These are phyloP conservation scores for Hyphopichia homilentoma DNA, from an alignment of 805 yeast genomes.

Conservation along the genomic window DNA sequence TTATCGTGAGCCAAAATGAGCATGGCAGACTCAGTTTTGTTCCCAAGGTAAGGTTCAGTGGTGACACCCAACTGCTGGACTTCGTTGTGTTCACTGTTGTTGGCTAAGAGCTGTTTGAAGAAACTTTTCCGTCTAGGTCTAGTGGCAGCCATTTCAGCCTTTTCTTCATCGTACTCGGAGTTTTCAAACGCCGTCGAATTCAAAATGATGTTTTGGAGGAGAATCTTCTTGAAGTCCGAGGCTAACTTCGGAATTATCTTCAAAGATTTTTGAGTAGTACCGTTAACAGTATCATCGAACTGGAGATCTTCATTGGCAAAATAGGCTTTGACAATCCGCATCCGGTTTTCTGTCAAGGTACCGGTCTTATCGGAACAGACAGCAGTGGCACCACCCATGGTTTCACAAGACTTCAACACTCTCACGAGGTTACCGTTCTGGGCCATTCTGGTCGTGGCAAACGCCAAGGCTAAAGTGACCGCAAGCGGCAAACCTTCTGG, in stretches of 20 bases:
- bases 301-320: conserved; percentile 47
- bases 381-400: conserved; percentile 98
- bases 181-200: conserved; percentile 92
- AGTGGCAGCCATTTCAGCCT: conserved; percentile 19
- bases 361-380: conserved; percentile 86
- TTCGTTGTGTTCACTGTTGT: conserved; percentile 7
- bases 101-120: conserved; percentile 21
- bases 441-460: conserved; percentile 98
- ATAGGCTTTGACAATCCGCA: conserved; percentile 83
- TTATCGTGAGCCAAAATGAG: conserved; percentile 61
- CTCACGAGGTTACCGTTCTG: conserved; percentile 95
- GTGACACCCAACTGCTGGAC: conserved; percentile 13
- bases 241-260: conserved; percentile 18
- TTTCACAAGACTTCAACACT: conserved; percentile 89
- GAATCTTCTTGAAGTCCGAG: conserved; percentile 16
- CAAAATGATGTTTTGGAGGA: conserved; percentile 57
- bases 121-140: conserved; percentile 28
- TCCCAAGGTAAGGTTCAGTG: conserved; percentile 73
- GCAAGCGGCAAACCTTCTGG: conserved; percentile 99
- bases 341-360: conserved; percentile 87
- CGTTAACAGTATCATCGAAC: conserved; percentile 46
- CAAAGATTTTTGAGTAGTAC: conserved; percentile 17
- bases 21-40: conserved; percentile 92
- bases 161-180: conserved; percentile 35
- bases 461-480: conserved; percentile 92